phyloP scores from a whole-genome alignment of 1,284 basidiomycete species.

The Apiotrichum porosum region DNA sequence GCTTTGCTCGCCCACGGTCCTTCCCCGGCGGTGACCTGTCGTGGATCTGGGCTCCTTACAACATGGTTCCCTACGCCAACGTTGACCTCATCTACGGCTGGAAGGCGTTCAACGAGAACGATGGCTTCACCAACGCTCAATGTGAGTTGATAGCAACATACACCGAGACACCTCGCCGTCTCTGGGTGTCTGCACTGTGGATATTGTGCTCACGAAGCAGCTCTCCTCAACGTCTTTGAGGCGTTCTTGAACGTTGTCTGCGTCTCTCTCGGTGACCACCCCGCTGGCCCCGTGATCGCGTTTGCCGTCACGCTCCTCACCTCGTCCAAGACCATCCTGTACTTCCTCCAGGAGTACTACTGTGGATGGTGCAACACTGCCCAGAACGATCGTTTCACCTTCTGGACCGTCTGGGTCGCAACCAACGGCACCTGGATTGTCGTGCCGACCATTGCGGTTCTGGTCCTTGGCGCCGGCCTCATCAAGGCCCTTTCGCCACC shows the following conservation, averaged over 20 bases:
- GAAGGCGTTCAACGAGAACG: constrained; percentile 57
- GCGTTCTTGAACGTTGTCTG: constrained; percentile 68
- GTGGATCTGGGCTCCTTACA: constrained; percentile 83
- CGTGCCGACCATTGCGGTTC: constrained; percentile 29
- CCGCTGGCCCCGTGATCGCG: constrained; percentile 59
- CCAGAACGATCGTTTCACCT: constrained; percentile 60
- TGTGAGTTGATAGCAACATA: constrained; percentile 53
- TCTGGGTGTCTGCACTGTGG: too few species aligned
- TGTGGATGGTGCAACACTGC: constrained; percentile 61
- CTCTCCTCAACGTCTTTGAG: constrained; percentile 74
- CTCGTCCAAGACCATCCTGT: constrained; percentile 76
- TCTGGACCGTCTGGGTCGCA: constrained; percentile 63
- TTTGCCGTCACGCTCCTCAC: constrained; percentile 71
- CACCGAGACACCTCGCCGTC: too few species aligned
- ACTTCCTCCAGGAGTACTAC: constrained; percentile 59
- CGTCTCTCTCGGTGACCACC: constrained; percentile 61
- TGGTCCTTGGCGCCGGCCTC: constrained; percentile 32
- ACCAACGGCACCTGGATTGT: constrained; percentile 60
- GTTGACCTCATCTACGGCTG: constrained; percentile 71
- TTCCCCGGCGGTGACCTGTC: constrained; percentile 75
- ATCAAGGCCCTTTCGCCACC: constrained; percentile 17
- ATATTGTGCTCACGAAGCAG: constrained; percentile 50
- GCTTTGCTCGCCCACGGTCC: constrained; percentile 62
- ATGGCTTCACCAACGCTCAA: constrained; percentile 85
- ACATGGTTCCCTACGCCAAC: constrained; percentile 46